Base-by-base conservation (phyloP, 1,284 basidiomycete species). In the Hemileccinum hortonii region DNA sequence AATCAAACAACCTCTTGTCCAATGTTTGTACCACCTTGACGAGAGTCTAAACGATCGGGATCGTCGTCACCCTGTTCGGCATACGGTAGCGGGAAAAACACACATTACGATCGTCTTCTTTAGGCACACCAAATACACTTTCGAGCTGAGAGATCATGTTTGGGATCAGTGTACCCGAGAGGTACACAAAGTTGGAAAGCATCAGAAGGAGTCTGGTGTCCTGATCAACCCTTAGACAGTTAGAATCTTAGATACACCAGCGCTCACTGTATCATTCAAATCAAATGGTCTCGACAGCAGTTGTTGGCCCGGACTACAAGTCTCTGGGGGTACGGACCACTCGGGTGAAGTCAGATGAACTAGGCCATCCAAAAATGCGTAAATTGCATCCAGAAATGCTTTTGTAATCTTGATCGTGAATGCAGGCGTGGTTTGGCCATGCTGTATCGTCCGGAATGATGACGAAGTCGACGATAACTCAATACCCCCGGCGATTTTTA, bases 361-460 rank as follows among this genome's bases (percentile, higher is more conserved):
- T 44, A 98, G 75, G 0, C 96, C 96, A 61, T 98, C 94, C 43
- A 98, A 75, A 60, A 97, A 87, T 22, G 88, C 86, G 69, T 96
- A 94, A 29, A 97, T 66, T 1, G 87, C 83, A 64, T 98, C 94
- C 44, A 98, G 71, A 71, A 98, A 98, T 0, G 89, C 84, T 57
- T 87, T 90, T 21, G 86, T 88, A 63, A 98, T 89, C 73, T 90
- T 91, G 15, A 76, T 66, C 19, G 81, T 73, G 58, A 86, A 87
- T 8, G 79, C 78, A 37, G 75, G 71, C 4, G 82, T 74, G 38
- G 90, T 74, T 10, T 76, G 67, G 57, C 81, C 78, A 60, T 88
- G 86, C 56, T 82, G 83, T 39, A 74, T 67, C 14, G 76, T 69
- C 57, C 78, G 79, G 29, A 70, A 61, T 33, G 67, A 64, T 5